Evolutionary conservation across 129 eudicot species (phyloP).

Genomic region (Apium graveolens): DNA sequence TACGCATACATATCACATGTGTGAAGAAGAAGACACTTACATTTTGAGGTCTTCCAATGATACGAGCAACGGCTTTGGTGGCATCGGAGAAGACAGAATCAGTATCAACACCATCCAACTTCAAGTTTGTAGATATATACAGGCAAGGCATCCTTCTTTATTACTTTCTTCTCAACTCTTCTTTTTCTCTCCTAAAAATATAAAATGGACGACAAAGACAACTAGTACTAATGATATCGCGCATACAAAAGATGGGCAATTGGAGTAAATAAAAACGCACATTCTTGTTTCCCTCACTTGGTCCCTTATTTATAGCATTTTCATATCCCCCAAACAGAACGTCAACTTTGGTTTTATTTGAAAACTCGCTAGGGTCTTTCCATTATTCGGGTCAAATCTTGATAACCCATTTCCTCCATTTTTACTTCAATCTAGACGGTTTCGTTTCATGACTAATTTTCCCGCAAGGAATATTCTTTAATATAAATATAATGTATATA

Average conservation of each 20-base stretch:
- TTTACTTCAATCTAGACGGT: background rate
- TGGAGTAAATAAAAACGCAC: background rate
- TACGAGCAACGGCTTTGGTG: conserved; percentile 3
- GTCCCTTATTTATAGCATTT: background rate
- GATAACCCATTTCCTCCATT: background rate
- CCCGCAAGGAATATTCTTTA: too few species aligned
- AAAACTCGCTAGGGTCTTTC: background rate
- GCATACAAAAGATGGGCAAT: background rate
- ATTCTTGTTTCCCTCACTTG: background rate
- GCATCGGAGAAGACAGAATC: conserved; percentile 2
- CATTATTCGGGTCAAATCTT: background rate
- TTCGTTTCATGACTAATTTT: too few species aligned
- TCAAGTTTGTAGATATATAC: conserved; percentile 10
- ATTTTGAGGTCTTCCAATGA: conserved; percentile 1
- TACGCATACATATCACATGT: background rate
- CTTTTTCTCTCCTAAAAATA: background rate
- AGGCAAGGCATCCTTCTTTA: background rate
- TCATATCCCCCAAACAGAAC: background rate
- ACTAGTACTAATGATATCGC: background rate
- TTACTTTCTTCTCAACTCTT: too few species aligned
- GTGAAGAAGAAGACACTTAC: background rate
- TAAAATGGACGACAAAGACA: background rate
- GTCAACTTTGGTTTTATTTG: background rate
- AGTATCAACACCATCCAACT: conserved; percentile 11
- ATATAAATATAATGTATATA: too few species aligned